Percentiles rank a stretch among this genome's conserved stretches.
Evolutionary conservation across 2,329 filamentous ascomycete species (phyloP).

Genomic region (Penicillium sumatraense): DNA sequence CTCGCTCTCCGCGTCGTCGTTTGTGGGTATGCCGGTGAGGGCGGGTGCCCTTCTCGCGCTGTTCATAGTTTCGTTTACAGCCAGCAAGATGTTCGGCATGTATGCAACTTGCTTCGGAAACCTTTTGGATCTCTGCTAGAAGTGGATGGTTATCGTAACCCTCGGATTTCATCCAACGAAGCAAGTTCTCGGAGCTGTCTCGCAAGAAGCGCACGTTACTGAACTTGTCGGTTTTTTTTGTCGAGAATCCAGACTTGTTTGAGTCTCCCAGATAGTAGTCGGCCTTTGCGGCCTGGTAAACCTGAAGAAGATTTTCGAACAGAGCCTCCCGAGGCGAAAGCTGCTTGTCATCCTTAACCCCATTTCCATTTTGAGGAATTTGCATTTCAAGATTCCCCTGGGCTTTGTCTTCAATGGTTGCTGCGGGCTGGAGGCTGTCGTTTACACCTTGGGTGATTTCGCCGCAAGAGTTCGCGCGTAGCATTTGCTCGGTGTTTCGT

Average conservation of each 20-base stretch:
- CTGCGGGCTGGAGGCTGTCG: neutral
- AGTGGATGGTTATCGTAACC: conserved; percentile 30
- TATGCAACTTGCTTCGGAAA: conserved; percentile 38
- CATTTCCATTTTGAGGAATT: neutral
- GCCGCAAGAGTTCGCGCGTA: no score
- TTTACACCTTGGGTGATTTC: neutral
- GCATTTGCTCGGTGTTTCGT: no score
- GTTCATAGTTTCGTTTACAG: conserved; percentile 45
- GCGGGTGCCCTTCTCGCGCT: conserved; percentile 7
- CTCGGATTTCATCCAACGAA: conserved; percentile 37
- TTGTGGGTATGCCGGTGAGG: conserved; percentile 1
- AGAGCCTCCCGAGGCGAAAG: neutral
- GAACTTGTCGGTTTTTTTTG: conserved; percentile 26
- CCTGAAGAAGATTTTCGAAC: conserved; percentile 27
- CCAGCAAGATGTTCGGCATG: conserved; percentile 43
- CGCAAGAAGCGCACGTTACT: conserved; percentile 42
- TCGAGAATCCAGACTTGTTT: conserved; percentile 25
- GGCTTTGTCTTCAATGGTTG: neutral
- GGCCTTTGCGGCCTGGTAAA: conserved; percentile 42
- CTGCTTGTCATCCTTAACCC: neutral
- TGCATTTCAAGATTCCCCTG: neutral
- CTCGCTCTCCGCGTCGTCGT: neutral
- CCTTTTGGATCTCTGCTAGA: conserved; percentile 38
- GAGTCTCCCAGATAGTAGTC: conserved; percentile 37
- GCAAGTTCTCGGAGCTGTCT: conserved; percentile 49